A percentile compares a stretch with the other conserved stretches of the same genome.
Evolutionary conservation across 2,329 filamentous ascomycete genomes (phyloP).

Genomic region (Trichocomaceae sp.): DNA sequence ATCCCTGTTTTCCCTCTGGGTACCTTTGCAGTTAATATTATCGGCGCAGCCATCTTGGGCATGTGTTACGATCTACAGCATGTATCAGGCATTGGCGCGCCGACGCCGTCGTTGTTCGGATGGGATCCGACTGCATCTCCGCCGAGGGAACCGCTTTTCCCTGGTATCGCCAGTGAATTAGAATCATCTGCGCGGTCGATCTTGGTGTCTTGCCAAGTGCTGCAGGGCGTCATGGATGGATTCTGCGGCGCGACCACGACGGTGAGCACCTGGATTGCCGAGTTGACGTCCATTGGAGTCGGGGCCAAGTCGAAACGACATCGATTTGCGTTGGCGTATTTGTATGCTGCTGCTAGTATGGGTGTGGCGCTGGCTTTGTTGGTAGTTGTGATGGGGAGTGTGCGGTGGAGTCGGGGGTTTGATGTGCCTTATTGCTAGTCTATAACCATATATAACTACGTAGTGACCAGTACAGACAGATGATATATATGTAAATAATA

Average conservation of each 20-base stretch:
- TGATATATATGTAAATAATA: not conserved
- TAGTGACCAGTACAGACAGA: not conserved
- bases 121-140: constrained; percentile 30
- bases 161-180: not conserved
- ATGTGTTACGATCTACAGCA: constrained; percentile 76
- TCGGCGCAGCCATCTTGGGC: constrained; percentile 67
- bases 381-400: constrained; percentile 51
- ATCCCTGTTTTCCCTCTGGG: constrained; percentile 69
- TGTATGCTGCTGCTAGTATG: constrained; percentile 48
- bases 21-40: constrained; percentile 74
- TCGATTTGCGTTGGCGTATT: constrained; percentile 51
- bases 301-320: constrained; percentile 30
- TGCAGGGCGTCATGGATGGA: constrained; percentile 61
- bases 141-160: constrained; percentile 1
- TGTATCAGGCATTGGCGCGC: constrained; percentile 42
- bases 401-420: constrained; percentile 47
- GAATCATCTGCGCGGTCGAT: constrained; percentile 29
- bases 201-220: constrained; percentile 56
- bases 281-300: constrained; percentile 46
- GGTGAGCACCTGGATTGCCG: constrained; percentile 60
- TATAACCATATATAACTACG: not conserved
- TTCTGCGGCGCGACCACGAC: constrained; percentile 63
- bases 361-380: constrained; percentile 42
- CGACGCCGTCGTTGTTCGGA: constrained; percentile 16
- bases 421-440: constrained; percentile 11